Conservation (phyloP, 345 rosid species). For the Euphorbia tirucalli region DNA sequence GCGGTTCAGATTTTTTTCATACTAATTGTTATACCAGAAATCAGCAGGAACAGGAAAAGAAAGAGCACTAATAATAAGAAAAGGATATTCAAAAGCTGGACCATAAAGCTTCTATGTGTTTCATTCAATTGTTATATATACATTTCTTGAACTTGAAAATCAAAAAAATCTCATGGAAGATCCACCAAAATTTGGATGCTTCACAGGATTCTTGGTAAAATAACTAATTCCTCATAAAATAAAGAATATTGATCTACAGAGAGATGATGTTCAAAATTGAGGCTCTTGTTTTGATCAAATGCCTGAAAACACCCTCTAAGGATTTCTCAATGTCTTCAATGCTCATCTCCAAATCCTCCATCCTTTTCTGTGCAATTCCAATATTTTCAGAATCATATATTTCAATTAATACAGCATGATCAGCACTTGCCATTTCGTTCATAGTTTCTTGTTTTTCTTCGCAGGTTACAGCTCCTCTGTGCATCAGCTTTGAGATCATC, state of each 20-base stretch:
- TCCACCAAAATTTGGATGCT: slow-evolving; percentile 40
- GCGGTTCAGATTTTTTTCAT: too few species aligned
- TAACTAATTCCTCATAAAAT: too few species aligned
- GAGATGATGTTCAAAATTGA: slow-evolving; percentile 69
- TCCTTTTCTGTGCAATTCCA: slow-evolving; percentile 30
- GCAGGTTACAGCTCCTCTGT: slow-evolving; percentile 28
- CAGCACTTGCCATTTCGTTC: slow-evolving; percentile 48
- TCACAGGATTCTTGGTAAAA: slow-evolving; percentile 4
- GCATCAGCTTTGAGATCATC: slow-evolving; percentile 45
- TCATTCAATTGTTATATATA: not conserved
- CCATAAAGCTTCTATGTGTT: too few species aligned
- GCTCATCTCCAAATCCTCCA: slow-evolving; percentile 44
- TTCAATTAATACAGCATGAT: slow-evolving; percentile 28
- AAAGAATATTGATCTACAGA: slow-evolving; percentile 24
- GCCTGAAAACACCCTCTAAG: slow-evolving; percentile 54
- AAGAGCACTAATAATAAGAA: too few species aligned
- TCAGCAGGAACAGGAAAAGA: too few species aligned
- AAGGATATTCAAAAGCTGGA: too few species aligned
- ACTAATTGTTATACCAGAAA: too few species aligned
- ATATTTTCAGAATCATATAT: slow-evolving; percentile 23
- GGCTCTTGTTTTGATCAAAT: slow-evolving; percentile 57
- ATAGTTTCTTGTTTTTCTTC: slow-evolving; percentile 33
- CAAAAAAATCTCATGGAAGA: slow-evolving; percentile 14
- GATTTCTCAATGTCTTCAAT: slow-evolving; percentile 48
- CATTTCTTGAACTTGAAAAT: slow-evolving; percentile 1